A percentile compares a stretch with the other conserved stretches of the same genome.
phyloP scores from a whole-genome alignment of 2,329 filamentous ascomycete genomes.

The Nemania sp. region DNA sequence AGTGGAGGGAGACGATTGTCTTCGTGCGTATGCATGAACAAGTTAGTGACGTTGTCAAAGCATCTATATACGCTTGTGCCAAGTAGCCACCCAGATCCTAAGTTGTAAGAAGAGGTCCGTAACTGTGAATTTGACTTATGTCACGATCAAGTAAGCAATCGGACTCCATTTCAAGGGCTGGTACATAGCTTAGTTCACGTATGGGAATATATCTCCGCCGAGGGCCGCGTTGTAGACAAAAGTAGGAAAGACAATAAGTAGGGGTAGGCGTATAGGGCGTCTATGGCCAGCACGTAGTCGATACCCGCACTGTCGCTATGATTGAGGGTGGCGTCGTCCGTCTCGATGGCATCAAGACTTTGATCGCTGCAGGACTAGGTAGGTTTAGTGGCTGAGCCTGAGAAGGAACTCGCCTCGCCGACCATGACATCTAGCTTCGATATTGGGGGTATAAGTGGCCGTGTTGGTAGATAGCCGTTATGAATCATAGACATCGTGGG shows the following conservation, averaged over 20 bases:
- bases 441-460: no score
- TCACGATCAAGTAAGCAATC: constrained; percentile 16
- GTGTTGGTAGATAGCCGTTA: no score
- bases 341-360: no score
- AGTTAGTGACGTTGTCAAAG: not conserved
- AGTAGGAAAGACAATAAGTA: not conserved
- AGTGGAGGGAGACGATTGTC: not conserved
- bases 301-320: constrained; percentile 12
- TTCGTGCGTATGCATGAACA: not conserved
- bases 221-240: not conserved
- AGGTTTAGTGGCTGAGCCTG: no score
- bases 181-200: constrained; percentile 12
- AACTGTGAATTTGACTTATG: constrained; percentile 1
- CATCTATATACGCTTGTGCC: constrained; percentile 19
- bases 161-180: constrained; percentile 13
- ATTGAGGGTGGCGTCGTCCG: not conserved
- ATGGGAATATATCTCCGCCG: not conserved
- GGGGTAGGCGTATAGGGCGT: not conserved
- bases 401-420: no score
- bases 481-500: no score
- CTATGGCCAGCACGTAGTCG: constrained; percentile 14
- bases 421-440: no score
- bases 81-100: constrained; percentile 13
- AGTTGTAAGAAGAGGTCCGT: constrained; percentile 14
- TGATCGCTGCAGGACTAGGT: no score